Evolutionary conservation across 2,329 filamentous ascomycete genomes (phyloP), one percentile per base, ranked within the genome.

Genomic region (Colletotrichum orchidophilum): DNA sequence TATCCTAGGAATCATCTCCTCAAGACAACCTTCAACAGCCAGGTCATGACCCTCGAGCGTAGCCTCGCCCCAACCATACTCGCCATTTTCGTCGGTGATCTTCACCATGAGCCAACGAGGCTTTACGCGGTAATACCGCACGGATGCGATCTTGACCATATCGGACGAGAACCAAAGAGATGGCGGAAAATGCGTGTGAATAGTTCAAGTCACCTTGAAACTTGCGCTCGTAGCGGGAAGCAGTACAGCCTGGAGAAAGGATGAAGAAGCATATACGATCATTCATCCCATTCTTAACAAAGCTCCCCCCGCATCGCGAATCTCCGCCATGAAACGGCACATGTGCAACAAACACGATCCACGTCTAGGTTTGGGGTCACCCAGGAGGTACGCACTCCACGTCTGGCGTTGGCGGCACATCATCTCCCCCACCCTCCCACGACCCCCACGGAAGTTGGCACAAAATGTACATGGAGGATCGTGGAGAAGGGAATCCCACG

Each of bases 101-200:
- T 92, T 93, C 75, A 92, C 90, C 74, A 93, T 92, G 1, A 93
- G 85, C 91, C 90, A 93, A 60, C 90, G 83, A 27, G 91, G 91
- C 70, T 88, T 88, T 33, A 92, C 88, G 39, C 90, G 87, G 78
- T 92, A 92, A 77, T 91, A 91, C 76, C 92, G 89, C 31, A 92
- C 87, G 12, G 78, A 83, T 71, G 86, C 85, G 76, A 93, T 92
- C 73, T 88, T 72, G 21, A 81, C 53, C 70, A 72, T 72, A 52
- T 5, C 46, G 52, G 24, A 27, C 3, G 18, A 35, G 11, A 50
- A n/a, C n/a, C n/a, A n/a, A n/a, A n/a, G n/a, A n/a, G n/a, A n/a
- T n/a, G n/a, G n/a, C n/a, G n/a, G n/a, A n/a, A n/a, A n/a, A n/a
- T n/a, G 7, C 21, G 15, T 5, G 7, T 29, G 61, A 31, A 21